Evolutionary conservation across 1,284 basidiomycete genomes (phyloP).

Genomic region (Leucocoprinus gongylophorus): DNA sequence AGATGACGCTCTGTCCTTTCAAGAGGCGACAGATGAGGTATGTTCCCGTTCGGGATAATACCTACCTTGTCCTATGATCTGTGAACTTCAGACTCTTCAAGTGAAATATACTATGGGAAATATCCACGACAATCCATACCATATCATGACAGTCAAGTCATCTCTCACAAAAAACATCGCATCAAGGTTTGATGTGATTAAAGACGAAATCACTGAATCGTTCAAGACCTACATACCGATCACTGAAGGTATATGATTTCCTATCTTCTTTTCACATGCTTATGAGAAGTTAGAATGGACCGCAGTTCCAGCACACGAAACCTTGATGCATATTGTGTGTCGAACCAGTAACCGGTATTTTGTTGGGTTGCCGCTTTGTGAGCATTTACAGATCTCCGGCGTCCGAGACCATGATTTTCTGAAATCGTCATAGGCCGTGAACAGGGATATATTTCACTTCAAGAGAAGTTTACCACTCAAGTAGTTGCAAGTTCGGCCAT

Average conservation of each 20-base stretch:
- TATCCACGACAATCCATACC: conserved; percentile 7
- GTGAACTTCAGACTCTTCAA: background rate
- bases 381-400: conserved; percentile 13
- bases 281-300: conserved; percentile 33
- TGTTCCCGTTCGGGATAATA: background rate
- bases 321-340: conserved; percentile 35
- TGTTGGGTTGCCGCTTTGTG: conserved; percentile 33
- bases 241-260: background rate
- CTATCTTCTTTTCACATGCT: conserved; percentile 17
- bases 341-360: conserved; percentile 34
- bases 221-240: conserved; percentile 10
- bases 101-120: conserved; percentile 3
- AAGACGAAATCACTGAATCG: conserved; percentile 11
- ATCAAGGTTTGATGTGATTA: conserved; percentile 10
- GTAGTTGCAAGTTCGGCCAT: conserved; percentile 24
- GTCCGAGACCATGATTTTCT: conserved; percentile 8
- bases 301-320: conserved; percentile 25
- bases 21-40: conserved; percentile 30
- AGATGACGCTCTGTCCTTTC: conserved; percentile 34
- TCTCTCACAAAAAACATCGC: conserved; percentile 8
- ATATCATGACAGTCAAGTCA: conserved; percentile 6
- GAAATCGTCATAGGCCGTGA: conserved; percentile 27
- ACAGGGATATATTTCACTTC: conserved; percentile 32
- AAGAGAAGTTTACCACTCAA: conserved; percentile 33
- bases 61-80: background rate